A percentile compares a stretch with the other conserved stretches of the same genome.
These are phyloP conservation scores for Heimioporus sp. DNA, from an alignment of 768 basidiomycete species.

Conservation along the genomic window DNA sequence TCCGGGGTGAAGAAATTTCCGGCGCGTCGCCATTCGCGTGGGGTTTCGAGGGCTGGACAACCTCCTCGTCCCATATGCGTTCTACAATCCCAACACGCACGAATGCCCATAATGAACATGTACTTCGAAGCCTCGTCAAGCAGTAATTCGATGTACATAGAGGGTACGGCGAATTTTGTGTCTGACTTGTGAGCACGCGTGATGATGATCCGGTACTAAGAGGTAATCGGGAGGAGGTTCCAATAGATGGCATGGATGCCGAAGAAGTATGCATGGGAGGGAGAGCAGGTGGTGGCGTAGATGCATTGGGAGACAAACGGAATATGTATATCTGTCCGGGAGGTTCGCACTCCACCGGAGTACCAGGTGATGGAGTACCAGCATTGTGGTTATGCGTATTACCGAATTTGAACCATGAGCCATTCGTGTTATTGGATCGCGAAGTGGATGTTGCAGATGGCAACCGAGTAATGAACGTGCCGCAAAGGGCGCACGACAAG, in stretches of 20 bases:
- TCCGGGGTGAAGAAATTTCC: neutral
- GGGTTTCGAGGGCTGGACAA: conserved; percentile 33
- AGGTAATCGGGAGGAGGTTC: conserved; percentile 16
- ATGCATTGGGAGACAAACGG: conserved; percentile 43
- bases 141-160: conserved; percentile 88
- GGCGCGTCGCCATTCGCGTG: conserved; percentile 12
- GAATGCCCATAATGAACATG: conserved; percentile 91
- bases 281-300: conserved; percentile 24
- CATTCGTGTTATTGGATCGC: conserved; percentile 43
- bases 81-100: conserved; percentile 80
- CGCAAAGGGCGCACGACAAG: conserved; percentile 81
- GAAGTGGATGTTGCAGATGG: conserved; percentile 27
- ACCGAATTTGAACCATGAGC: conserved; percentile 57
- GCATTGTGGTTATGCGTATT: conserved; percentile 20
- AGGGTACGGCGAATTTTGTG: conserved; percentile 46
- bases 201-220: conserved; percentile 44
- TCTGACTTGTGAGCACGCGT: conserved; percentile 22
- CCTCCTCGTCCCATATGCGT: conserved; percentile 85
- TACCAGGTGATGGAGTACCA: neutral
- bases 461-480: conserved; percentile 49
- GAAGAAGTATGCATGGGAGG: conserved; percentile 21
- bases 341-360: conserved; percentile 21
- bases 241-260: conserved; percentile 34
- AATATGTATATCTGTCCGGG: conserved; percentile 64
- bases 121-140: conserved; percentile 72